A percentile compares a stretch with the other conserved stretches of the same genome.
Conservation (phyloP, 2,329 filamentous ascomycete species). For the Sarocladium brachiariae region DNA sequence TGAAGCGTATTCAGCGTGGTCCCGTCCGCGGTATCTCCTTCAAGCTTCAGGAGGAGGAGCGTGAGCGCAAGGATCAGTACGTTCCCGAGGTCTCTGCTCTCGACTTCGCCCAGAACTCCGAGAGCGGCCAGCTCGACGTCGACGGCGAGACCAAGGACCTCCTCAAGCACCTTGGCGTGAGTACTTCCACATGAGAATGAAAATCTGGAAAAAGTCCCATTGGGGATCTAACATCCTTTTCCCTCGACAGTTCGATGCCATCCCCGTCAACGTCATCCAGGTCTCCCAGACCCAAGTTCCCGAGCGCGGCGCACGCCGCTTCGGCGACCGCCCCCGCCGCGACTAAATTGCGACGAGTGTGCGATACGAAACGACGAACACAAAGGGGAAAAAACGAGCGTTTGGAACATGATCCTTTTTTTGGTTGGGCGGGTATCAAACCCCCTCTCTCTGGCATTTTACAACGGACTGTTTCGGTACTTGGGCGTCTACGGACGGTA, state of each 20-base stretch:
- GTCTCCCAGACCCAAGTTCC: constrained; percentile 81
- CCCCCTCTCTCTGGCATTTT: constrained; percentile 30
- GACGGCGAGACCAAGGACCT: constrained; percentile 98
- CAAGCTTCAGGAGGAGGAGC: constrained; percentile 99
- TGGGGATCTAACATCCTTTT: constrained; percentile 22
- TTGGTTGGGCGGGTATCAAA: constrained; percentile 24
- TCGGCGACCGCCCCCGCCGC: constrained; percentile 52
- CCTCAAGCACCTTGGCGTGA: constrained; percentile 96
- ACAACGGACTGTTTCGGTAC: constrained; percentile 31
- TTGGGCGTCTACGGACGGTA: constrained; percentile 52
- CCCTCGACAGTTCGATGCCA: constrained; percentile 74
- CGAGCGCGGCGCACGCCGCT: constrained; percentile 73
- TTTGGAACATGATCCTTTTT: constrained; percentile 20
- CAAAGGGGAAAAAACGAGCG: constrained; percentile 20
- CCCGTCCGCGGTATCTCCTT: constrained; percentile 99
- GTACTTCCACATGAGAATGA: constrained; percentile 34
- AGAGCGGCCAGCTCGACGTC: constrained; percentile 89
- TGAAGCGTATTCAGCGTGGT: constrained; percentile 99
- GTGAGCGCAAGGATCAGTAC: constrained; percentile 99
- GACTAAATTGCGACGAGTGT: constrained; percentile 28
- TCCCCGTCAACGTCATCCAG: constrained; percentile 91
- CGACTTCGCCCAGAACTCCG: constrained; percentile 92
- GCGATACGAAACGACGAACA: constrained; percentile 15
- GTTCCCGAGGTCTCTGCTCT: constrained; percentile 97
- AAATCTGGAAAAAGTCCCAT: constrained; percentile 3